A percentile compares a stretch with the other conserved stretches of the same genome.
phyloP scores from a whole-genome alignment of 129 eudicot genomes.

The Centaurea solstitialis region DNA sequence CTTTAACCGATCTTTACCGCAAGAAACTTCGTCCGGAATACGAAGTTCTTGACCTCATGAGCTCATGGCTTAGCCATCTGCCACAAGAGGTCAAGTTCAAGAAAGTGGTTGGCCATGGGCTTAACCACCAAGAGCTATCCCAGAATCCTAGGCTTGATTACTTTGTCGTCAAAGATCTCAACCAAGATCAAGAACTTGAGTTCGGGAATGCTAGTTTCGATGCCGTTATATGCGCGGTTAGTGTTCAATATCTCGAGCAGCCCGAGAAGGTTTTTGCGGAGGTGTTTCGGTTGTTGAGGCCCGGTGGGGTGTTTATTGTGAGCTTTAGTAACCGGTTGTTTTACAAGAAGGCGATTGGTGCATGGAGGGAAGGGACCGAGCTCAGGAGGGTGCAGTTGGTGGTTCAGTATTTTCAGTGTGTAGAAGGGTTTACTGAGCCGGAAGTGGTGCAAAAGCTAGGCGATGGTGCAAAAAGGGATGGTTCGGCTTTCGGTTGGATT shows the following conservation, averaged over 20 bases:
- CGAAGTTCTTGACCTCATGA: slow-evolving; percentile 69
- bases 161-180: slow-evolving; percentile 81
- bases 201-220: slow-evolving; percentile 59
- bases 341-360: slow-evolving; percentile 73
- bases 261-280: slow-evolving; percentile 91
- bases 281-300: slow-evolving; percentile 68
- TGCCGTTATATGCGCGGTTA: slow-evolving; percentile 80
- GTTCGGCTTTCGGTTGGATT: slow-evolving; percentile 45
- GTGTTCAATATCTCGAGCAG: slow-evolving; percentile 89
- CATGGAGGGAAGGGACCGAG: slow-evolving; percentile 84
- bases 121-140: slow-evolving; percentile 51
- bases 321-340: slow-evolving; percentile 85
- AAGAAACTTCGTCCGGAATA: slow-evolving; percentile 45
- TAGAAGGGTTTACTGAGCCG: slow-evolving; percentile 81
- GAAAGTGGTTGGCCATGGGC: slow-evolving; percentile 86
- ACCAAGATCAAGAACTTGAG: slow-evolving; percentile 64
- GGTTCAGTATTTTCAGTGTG: slow-evolving; percentile 76
- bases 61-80: slow-evolving; percentile 92
- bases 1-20: slow-evolving; percentile 47
- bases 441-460: slow-evolving; percentile 59
- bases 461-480: slow-evolving; percentile 13
- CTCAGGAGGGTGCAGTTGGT: slow-evolving; percentile 74
- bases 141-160: slow-evolving; percentile 21
- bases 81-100: slow-evolving; percentile 60
- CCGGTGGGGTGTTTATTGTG: slow-evolving; percentile 89